Evolutionary conservation across 352 stramenopile species (phyloP), one percentile per base, ranked within the genome.

Genomic region (Phytophthora macrochlamydospora): DNA sequence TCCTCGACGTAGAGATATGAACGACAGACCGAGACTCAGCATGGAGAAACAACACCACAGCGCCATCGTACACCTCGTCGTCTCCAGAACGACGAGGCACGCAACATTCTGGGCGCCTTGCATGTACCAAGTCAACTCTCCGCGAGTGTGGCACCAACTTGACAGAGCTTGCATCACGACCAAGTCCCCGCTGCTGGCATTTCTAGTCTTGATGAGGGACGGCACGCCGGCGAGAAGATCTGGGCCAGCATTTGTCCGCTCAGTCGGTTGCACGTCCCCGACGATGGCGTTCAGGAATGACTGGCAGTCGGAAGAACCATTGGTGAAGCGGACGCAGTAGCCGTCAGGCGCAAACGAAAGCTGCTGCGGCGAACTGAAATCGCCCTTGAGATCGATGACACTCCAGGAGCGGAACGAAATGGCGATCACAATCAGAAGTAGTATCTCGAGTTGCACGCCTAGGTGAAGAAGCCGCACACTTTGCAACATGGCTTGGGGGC

Each of bases 51-150:
- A 28, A 1, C 74, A 57, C 77, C 79, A 89, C 5, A 89, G 56
- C 8, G 68, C 51, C 67, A 76, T 74, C 8, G 73, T 67, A 67
- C 85, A 91, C 33, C 77, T 59, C 46, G 77, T 75, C 2, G 76
- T 87, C 56, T 91, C 82, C 50, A 91, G 56, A 12, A 87, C 67
- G 8, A 87, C 78, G 14, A 91, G 78, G 49, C 82, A 91, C 45
- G 78, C 55, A 65, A 88, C 74, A 37, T 72, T 84, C 59, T 85
- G 63, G 0, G 78, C 78, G 6, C 79, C 82, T 44, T 84, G 77
- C 9, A 87, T 65, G 9, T 87, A 65, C 73, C 78, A 85, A 28
- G 77, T 76, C 32, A 75, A 62, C 9, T 72, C 57, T 35, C 54
- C 54, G 30, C 57, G 53, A 12, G 60, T 64, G 7, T 74, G 65